These are phyloP conservation scores for Quercus gilva DNA, from an alignment of 306 rosid species.

Conservation along the genomic window DNA sequence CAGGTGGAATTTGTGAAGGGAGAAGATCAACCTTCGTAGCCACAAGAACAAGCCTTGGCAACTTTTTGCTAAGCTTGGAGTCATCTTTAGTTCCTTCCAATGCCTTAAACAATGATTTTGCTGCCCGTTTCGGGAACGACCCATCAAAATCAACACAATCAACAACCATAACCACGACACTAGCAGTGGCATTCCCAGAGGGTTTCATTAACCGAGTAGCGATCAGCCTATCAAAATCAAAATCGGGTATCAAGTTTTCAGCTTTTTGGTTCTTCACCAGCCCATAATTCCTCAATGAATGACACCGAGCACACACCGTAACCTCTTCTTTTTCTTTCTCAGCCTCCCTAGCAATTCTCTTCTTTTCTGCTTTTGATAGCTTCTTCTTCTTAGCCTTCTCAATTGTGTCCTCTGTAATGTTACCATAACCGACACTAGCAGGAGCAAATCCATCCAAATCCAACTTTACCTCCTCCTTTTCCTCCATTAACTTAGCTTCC, in stretches of 20 bases:
- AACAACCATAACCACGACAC: conserved; percentile 83
- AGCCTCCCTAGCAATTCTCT: conserved; percentile 70
- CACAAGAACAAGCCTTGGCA: conserved; percentile 90
- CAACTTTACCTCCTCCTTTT: conserved; percentile 42
- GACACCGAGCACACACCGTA: conserved; percentile 88
- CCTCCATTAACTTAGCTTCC: conserved; percentile 61
- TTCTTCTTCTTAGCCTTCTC: conserved; percentile 67
- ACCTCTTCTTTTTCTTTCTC: conserved; percentile 78
- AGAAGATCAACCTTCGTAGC: conserved; percentile 92
- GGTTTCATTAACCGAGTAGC: conserved; percentile 71
- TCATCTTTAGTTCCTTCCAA: conserved; percentile 51
- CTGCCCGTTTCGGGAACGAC: conserved; percentile 78
- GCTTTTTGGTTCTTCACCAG: conserved; percentile 76
- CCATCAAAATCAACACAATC: conserved; percentile 97
- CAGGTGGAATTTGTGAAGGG: conserved; percentile 78
- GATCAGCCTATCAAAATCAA: conserved; percentile 83
- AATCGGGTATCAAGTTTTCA: conserved; percentile 92
- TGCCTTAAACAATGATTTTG: conserved; percentile 67
- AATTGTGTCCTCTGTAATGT: conserved; percentile 55
- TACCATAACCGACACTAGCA: conserved; percentile 87
- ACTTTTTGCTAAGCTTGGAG: conserved; percentile 46
- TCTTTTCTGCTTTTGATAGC: conserved; percentile 76
- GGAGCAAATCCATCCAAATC: conserved; percentile 70
- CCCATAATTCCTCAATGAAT: conserved; percentile 88
- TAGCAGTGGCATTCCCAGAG: conserved; percentile 58